A percentile compares a stretch with the other conserved stretches of the same genome.
Evolutionary conservation across 306 rosid genomes (phyloP).

Genomic region (Senna siamea): DNA sequence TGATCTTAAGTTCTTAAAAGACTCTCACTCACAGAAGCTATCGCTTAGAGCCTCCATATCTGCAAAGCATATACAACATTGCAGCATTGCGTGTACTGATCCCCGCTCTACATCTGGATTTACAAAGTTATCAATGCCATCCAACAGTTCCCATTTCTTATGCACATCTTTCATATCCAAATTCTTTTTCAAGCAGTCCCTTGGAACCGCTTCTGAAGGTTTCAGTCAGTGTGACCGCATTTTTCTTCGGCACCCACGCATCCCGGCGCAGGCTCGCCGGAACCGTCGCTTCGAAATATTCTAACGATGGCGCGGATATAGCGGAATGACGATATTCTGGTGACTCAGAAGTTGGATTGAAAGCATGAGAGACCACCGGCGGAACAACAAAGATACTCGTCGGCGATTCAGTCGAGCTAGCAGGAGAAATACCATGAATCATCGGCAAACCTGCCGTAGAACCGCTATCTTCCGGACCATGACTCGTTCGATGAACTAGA

Average conservation of each 20-base stretch:
- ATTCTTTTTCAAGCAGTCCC: background rate
- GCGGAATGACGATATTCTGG: slow-evolving; percentile 2
- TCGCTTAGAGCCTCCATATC: too few relatives aligned
- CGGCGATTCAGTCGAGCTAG: background rate
- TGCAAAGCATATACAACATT: too few relatives aligned
- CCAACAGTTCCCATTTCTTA: slow-evolving; percentile 18
- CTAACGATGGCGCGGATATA: slow-evolving; percentile 39
- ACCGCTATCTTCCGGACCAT: background rate
- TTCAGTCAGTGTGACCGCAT: background rate
- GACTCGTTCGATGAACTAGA: background rate
- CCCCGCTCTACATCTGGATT: background rate
- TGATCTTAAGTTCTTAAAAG: background rate
- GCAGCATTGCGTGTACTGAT: too few relatives aligned
- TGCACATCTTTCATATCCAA: background rate
- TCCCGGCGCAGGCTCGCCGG: slow-evolving; percentile 7
- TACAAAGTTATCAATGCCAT: slow-evolving; percentile 23
- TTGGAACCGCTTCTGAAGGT: background rate
- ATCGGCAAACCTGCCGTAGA: slow-evolving; percentile 8
- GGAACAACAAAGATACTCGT: background rate
- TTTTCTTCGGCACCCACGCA: background rate
- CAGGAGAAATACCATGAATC: slow-evolving; percentile 7
- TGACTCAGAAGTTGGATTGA: background rate
- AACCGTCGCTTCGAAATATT: background rate
- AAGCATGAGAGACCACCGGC: slow-evolving; percentile 17
- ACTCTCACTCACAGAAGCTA: background rate